A percentile compares a stretch with the other conserved stretches of the same genome.
phyloP scores from a whole-genome alignment of 2,329 filamentous ascomycete species.

The Phialophora verrucosa region DNA sequence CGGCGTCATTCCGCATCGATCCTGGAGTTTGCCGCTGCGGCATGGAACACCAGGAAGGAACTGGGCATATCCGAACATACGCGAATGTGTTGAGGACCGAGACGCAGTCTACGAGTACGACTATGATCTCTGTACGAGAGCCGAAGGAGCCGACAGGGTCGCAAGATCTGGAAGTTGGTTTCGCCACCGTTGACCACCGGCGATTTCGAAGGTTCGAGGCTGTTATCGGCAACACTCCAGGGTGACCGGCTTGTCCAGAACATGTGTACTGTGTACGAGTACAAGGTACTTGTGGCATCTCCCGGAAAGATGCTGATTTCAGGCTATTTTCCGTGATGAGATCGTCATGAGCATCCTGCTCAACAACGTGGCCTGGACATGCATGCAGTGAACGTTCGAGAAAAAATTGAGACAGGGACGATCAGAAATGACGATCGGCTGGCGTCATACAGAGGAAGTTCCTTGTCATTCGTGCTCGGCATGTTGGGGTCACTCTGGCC shows the following conservation, averaged over 20 bases:
- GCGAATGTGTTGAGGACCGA: neutral
- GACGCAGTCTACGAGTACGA: neutral
- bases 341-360: slow-evolving; percentile 8
- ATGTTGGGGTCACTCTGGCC: neutral
- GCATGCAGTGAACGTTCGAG: slow-evolving; percentile 14
- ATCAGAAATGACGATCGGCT: slow-evolving; percentile 24
- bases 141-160: neutral
- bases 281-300: neutral
- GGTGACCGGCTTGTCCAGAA: neutral
- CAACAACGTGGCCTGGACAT: slow-evolving; percentile 19
- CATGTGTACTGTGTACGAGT: no score
- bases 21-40: slow-evolving; percentile 6
- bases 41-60: neutral
- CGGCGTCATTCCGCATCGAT: slow-evolving; percentile 17
- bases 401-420: slow-evolving; percentile 10
- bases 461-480: neutral
- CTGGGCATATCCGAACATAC: neutral
- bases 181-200: neutral
- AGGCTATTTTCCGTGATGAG: slow-evolving; percentile 14
- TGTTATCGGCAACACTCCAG: neutral
- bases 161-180: neutral
- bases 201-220: neutral
- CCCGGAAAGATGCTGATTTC: slow-evolving; percentile 2
- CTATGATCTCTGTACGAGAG: neutral
- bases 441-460: slow-evolving; percentile 16